phyloP scores from a whole-genome alignment of 176 grass and related monocot species.

The Eleusine coracana region DNA sequence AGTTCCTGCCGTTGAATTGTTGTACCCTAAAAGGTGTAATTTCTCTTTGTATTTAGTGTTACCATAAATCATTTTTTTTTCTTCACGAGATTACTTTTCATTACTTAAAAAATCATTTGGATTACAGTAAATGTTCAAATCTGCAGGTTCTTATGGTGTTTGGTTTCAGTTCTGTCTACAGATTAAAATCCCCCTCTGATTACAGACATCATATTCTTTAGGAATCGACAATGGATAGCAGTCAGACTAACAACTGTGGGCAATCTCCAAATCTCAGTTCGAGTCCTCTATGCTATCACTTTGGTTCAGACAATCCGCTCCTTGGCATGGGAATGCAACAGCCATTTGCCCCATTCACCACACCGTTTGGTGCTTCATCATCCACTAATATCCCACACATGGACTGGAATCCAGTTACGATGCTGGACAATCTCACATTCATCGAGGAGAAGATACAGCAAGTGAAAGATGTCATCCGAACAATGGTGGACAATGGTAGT shows the following conservation, averaged over 20 bases:
- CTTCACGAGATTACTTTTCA: not conserved
- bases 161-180: constrained; percentile 24
- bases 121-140: not conserved
- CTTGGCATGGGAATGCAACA: constrained; percentile 34
- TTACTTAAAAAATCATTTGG: not conserved
- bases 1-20: not conserved
- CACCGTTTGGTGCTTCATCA: constrained; percentile 17
- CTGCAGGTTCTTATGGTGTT: not conserved
- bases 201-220: not conserved
- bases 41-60: not conserved
- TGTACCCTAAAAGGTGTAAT: not conserved
- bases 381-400: constrained; percentile 42
- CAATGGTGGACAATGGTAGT: constrained; percentile 33
- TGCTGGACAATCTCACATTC: constrained; percentile 71
- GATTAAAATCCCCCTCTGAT: not conserved
- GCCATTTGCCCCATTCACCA: not conserved
- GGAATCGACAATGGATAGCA: constrained; percentile 24
- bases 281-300: constrained; percentile 37
- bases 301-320: constrained; percentile 30
- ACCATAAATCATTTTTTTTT: not conserved
- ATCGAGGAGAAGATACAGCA: constrained; percentile 78
- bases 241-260: constrained; percentile 24
- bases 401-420: constrained; percentile 61
- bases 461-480: constrained; percentile 56
- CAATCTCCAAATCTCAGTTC: constrained; percentile 43